Conservation (phyloP, 768 basidiomycete genomes). For the Hydnomerulius pinastri region DNA sequence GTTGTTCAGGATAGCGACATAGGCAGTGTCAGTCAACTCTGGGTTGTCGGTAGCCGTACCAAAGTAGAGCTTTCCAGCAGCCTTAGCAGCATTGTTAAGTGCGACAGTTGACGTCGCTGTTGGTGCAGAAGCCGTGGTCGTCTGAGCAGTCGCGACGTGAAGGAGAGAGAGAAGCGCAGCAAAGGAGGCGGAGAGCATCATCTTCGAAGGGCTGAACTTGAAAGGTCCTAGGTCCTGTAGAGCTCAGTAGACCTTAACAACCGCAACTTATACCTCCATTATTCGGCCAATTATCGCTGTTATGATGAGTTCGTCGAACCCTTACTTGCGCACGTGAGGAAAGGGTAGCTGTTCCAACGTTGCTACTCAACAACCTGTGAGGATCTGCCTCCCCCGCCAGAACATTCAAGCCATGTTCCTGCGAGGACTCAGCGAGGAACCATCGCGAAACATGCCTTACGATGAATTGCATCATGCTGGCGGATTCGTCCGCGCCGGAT, state of each 20-base stretch:
- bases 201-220: background rate
- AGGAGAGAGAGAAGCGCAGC: conserved; percentile 6
- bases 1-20: conserved; percentile 8
- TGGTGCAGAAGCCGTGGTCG: background rate
- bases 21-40: conserved; percentile 39
- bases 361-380: no score
- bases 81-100: conserved; percentile 39
- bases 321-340: no score
- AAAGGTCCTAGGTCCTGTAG: no score
- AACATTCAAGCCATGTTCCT: no score
- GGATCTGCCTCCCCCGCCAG: no score
- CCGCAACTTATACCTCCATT: conserved; percentile 3
- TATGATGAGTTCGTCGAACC: no score
- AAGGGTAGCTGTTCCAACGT: no score
- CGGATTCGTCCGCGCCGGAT: no score
- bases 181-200: conserved; percentile 2
- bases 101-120: conserved; percentile 1
- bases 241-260: no score
- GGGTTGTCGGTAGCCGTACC: conserved; percentile 50
- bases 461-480: no score
- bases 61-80: conserved; percentile 47
- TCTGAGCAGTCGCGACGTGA: conserved; percentile 1
- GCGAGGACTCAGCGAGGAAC: no score
- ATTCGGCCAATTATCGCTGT: conserved; percentile 1
- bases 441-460: no score